Evolutionary conservation across 495 filamentous ascomycete species (phyloP).

Genomic region (Talaromyces proteolyticus): DNA sequence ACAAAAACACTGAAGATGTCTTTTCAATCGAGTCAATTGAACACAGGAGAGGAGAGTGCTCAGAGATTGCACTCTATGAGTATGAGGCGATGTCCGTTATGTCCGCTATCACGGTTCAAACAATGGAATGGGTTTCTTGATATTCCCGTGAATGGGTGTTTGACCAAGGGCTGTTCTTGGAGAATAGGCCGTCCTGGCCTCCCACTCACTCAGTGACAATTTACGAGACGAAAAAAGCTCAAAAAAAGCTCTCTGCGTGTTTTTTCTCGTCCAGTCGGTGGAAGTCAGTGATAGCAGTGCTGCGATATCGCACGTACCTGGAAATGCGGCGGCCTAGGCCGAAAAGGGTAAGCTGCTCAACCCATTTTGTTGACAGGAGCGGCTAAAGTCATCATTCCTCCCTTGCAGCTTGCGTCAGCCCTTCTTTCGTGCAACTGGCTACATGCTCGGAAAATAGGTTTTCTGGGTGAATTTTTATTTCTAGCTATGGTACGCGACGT

Average conservation of each 20-base stretch:
- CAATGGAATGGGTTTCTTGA: too few relatives aligned
- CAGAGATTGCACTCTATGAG: too few relatives aligned
- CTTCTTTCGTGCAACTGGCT: background rate
- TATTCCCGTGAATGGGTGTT: too few relatives aligned
- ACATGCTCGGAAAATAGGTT: background rate
- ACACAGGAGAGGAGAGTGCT: too few relatives aligned
- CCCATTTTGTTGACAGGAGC: background rate
- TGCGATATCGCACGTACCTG: too few relatives aligned
- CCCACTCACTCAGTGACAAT: background rate
- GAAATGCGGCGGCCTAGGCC: background rate
- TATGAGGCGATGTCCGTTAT: too few relatives aligned
- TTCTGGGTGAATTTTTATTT: background rate
- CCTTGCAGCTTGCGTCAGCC: background rate
- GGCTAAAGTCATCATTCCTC: background rate
- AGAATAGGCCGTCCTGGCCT: too few relatives aligned
- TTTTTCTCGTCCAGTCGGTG: constrained; percentile 23
- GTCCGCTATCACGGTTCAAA: too few relatives aligned
- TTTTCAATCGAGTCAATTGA: too few relatives aligned
- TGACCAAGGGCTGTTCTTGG: background rate
- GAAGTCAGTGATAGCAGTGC: constrained; percentile 27
- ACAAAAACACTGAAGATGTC: too few relatives aligned
- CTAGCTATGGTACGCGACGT: background rate
- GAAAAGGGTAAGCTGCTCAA: background rate
- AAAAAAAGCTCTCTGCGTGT: background rate
- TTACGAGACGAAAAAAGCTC: background rate